Evolutionary conservation across 2,329 filamentous ascomycete species (phyloP).

Genomic region (Huntiella decipiens): DNA sequence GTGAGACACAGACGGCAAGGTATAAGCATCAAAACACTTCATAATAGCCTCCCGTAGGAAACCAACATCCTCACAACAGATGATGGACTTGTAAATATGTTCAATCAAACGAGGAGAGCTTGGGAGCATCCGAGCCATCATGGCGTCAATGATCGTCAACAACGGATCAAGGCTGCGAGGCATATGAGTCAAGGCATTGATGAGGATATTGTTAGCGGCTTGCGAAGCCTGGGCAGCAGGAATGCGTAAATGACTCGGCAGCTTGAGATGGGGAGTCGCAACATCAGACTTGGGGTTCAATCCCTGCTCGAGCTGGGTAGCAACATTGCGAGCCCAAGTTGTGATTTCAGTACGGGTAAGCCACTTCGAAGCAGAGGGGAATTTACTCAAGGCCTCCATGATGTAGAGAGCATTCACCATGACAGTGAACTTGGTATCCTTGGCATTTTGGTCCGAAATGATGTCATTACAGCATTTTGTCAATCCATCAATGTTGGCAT

Average conservation of each 20-base stretch:
- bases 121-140: slow-evolving; percentile 70
- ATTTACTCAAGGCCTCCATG: slow-evolving; percentile 57
- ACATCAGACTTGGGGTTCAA: slow-evolving; percentile 5
- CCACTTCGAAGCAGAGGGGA: slow-evolving; percentile 47
- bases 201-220: slow-evolving; percentile 70
- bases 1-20: slow-evolving; percentile 58
- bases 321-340: slow-evolving; percentile 43
- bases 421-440: slow-evolving; percentile 48
- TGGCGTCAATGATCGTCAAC: slow-evolving; percentile 64
- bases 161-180: slow-evolving; percentile 65
- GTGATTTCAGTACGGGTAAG: slow-evolving; percentile 46
- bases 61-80: slow-evolving; percentile 66
- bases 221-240: slow-evolving; percentile 50
- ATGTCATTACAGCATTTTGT: slow-evolving; percentile 47
- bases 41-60: slow-evolving; percentile 70
- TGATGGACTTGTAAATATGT: slow-evolving; percentile 72
- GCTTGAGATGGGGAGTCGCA: slow-evolving; percentile 48
- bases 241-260: slow-evolving; percentile 56
- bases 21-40: slow-evolving; percentile 75
- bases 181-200: slow-evolving; percentile 56
- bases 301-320: slow-evolving; percentile 55
- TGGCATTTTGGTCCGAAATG: slow-evolving; percentile 33
- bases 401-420: slow-evolving; percentile 78
- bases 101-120: slow-evolving; percentile 54
- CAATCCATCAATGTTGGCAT: slow-evolving; percentile 53